These are phyloP conservation scores for Mycena haematopus DNA, from an alignment of 768 basidiomycete genomes.

Conservation along the genomic window DNA sequence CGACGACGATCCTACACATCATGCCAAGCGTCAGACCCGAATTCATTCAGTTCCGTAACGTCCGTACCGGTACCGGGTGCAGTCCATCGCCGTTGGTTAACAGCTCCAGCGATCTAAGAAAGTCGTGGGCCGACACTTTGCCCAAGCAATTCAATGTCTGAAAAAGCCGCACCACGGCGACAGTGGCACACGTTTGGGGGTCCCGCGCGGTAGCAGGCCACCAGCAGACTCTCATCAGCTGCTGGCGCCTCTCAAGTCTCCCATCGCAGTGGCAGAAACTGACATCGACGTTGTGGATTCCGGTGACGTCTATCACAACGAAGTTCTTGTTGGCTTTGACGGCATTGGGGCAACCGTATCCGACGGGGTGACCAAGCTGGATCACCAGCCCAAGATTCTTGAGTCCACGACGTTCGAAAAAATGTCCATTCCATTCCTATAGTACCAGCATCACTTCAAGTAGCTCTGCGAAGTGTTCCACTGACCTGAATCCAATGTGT, in stretches of 20 bases:
- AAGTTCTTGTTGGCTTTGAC: not conserved
- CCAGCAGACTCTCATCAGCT: slow-evolving; percentile 18
- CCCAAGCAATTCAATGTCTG: slow-evolving; percentile 1
- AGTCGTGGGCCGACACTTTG: slow-evolving; percentile 3
- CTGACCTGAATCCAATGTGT: no score
- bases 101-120: slow-evolving; percentile 5
- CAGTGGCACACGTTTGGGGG: slow-evolving; percentile 1
- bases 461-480: no score
- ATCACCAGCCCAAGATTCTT: no score
- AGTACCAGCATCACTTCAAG: no score
- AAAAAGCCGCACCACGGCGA: slow-evolving; percentile 5
- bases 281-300: slow-evolving; percentile 1
- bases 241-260: not conserved
- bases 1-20: slow-evolving; percentile 5
- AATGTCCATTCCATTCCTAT: no score
- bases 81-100: slow-evolving; percentile 12
- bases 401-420: no score
- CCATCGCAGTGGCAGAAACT: slow-evolving; percentile 11
- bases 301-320: slow-evolving; percentile 2
- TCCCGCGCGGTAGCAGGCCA: slow-evolving; percentile 16
- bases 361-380: no score
- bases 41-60: no score
- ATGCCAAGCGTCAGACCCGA: no score
- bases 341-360: no score
- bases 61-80: not conserved